phyloP scores from a whole-genome alignment of 768 basidiomycete genomes.

The Suillus placidus region DNA sequence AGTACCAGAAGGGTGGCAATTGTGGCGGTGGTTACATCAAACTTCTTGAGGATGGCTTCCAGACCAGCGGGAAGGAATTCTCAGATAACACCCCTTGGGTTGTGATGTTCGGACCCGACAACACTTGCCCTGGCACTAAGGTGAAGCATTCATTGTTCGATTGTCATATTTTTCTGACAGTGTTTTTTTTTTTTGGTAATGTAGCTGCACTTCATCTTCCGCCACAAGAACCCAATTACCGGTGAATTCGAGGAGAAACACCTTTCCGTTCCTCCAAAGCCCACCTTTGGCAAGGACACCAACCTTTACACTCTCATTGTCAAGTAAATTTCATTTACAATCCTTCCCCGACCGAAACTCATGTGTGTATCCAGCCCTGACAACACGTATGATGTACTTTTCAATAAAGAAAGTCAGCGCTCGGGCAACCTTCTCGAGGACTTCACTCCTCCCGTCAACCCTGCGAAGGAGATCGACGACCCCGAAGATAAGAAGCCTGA shows the following conservation, averaged over 20 bases:
- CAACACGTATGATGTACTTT: constrained; percentile 89
- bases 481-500: constrained; percentile 87
- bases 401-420: constrained; percentile 84
- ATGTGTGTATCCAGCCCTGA: constrained; percentile 62
- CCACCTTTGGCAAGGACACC: constrained; percentile 86
- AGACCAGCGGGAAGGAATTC: constrained; percentile 91
- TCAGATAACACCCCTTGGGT: constrained; percentile 93
- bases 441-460: constrained; percentile 93
- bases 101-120: constrained; percentile 97
- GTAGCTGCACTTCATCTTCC: constrained; percentile 99
- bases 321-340: constrained; percentile 56
- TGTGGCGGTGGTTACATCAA: constrained; percentile 99
- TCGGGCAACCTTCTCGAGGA: constrained; percentile 88
- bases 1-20: constrained; percentile 98
- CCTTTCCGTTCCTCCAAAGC: constrained; percentile 76
- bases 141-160: constrained; percentile 39
- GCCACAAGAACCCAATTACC: constrained; percentile 90
- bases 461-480: constrained; percentile 90
- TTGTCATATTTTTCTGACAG: constrained; percentile 5
- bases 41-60: constrained; percentile 92
- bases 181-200: neutral
- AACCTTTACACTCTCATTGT: constrained; percentile 94
- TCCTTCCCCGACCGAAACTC: neutral
- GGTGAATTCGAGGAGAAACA: constrained; percentile 98
- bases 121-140: constrained; percentile 92